Conservation (phyloP, 2,329 filamentous ascomycete species). For the Arthrobotrys pseudoclavata region DNA sequence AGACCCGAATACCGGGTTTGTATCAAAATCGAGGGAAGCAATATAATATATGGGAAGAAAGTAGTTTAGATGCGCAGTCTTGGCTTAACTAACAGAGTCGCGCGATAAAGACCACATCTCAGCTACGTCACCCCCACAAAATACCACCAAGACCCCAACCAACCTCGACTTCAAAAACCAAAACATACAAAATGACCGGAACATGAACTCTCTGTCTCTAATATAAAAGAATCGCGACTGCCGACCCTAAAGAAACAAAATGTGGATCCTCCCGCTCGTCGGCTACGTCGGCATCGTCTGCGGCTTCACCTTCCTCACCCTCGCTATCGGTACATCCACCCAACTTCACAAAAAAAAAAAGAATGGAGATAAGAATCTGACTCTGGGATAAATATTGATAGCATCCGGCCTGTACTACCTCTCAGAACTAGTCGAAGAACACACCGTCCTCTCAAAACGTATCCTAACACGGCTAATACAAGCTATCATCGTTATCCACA, state of each 20-base stretch:
- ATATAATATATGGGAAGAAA: too few species aligned
- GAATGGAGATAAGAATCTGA: background rate
- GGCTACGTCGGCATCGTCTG: constrained; percentile 89
- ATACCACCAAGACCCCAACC: background rate
- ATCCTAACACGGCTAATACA: constrained; percentile 90
- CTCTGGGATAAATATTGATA: constrained; percentile 64
- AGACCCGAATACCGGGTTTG: background rate
- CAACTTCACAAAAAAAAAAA: background rate
- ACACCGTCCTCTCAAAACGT: constrained; percentile 91
- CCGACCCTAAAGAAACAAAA: constrained; percentile 68
- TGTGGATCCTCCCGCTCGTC: constrained; percentile 96
- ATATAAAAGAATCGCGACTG: too few species aligned
- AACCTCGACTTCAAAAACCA: constrained; percentile 4
- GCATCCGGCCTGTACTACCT: constrained; percentile 99
- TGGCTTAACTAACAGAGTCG: background rate
- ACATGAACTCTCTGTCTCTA: background rate
- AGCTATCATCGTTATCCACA: constrained; percentile 79
- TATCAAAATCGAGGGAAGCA: too few species aligned
- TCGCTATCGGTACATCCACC: constrained; percentile 78
- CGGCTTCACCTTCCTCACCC: constrained; percentile 92
- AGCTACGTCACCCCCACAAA: constrained; percentile 27
- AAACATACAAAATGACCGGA: background rate
- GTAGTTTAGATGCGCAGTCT: background rate
- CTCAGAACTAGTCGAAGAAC: constrained; percentile 96
- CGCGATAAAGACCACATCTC: constrained; percentile 43